phyloP scores from a whole-genome alignment of 257 asterid genomes.

The Knoxia roxburghii region DNA sequence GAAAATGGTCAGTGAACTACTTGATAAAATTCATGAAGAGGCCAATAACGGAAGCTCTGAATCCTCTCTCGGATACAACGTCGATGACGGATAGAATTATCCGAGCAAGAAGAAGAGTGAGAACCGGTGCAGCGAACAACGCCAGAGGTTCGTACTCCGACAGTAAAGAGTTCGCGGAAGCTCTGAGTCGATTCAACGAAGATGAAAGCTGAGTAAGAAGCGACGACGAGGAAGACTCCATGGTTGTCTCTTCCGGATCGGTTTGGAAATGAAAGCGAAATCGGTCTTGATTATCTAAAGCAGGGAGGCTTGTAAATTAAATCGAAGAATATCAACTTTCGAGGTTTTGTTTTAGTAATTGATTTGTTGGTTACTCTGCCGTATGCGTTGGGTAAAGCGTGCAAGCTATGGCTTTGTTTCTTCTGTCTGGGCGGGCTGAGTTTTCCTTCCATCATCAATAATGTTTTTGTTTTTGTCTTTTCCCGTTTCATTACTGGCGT shows the following conservation, averaged over 20 bases:
- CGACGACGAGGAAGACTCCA: slow-evolving; percentile 31
- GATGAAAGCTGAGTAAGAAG: slow-evolving; percentile 20
- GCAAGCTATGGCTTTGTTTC: neutral
- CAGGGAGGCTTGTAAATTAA: neutral
- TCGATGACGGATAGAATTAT: slow-evolving; percentile 35
- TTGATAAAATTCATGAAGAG: slow-evolving; percentile 48
- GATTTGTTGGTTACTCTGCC: neutral
- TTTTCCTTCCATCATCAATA: no score
- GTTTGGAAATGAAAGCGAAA: slow-evolving; percentile 4
- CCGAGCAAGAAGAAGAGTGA: slow-evolving; percentile 50
- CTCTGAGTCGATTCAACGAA: slow-evolving; percentile 45
- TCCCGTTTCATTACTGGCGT: no score
- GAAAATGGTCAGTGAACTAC: slow-evolving; percentile 34
- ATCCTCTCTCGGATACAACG: slow-evolving; percentile 58
- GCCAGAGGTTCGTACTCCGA: slow-evolving; percentile 65
- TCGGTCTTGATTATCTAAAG: no score
- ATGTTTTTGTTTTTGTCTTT: neutral
- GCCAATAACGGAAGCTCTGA: slow-evolving; percentile 48
- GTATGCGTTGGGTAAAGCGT: slow-evolving; percentile 4
- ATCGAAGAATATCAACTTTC: neutral
- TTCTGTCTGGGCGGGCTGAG: no score
- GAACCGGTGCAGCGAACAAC: slow-evolving; percentile 44
- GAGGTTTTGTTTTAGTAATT: neutral
- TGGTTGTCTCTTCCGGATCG: slow-evolving; percentile 22
- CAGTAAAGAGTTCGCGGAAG: slow-evolving; percentile 48